Base-by-base conservation (phyloP, 2,329 filamentous ascomycete species). In the Trichoderma semiorbis region DNA sequence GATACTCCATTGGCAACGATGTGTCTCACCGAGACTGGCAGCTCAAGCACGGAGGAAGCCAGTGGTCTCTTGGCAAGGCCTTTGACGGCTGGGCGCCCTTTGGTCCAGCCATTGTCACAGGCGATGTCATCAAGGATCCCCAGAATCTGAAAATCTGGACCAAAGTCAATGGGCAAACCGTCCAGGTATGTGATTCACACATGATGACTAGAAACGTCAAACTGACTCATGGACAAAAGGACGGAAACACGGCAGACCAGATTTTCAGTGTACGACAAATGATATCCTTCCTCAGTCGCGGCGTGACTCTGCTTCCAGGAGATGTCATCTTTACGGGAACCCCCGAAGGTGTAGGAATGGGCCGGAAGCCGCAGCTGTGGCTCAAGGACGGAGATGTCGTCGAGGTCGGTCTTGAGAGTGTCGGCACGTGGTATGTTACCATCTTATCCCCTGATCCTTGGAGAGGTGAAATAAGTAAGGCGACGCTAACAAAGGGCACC, bases 1-100 rank as follows among this genome's bases (percentile, higher is more conserved):
- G 93, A 6, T 95, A 94, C 78, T 85, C 90, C 2, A 87, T 93
- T 39, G 91, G 92, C 69, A 93, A 95, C 80, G 93, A 95, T 79
- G 87, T 95, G n/a, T 93, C 90, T 12, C 92, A 93, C 81, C 89
- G 92, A 53, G 91, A 93, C 74, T 94, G 91, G 90, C 91, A 93
- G 81, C 80, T 92, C 73, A 87, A 90, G 79, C 86, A 85, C 53
- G 90, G 90, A 18, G 90, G 90, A 18, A 87, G 90, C 1, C 91
- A 93, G 81, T 93, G 91, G 91, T 87, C 86, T 1, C 82, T 92
- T 16, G 91, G 91, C 47, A 94, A 94, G 80, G 89, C 91, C 3
- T 93, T 93, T 74, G 91, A 94, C 80, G 90, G 89, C 74, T 94
- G 91, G 90, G 91, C 90, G 6, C 92, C 91, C 0, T 91, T 88